phyloP scores from a whole-genome alignment of 306 rosid genomes.

The Bauhinia variegata region DNA sequence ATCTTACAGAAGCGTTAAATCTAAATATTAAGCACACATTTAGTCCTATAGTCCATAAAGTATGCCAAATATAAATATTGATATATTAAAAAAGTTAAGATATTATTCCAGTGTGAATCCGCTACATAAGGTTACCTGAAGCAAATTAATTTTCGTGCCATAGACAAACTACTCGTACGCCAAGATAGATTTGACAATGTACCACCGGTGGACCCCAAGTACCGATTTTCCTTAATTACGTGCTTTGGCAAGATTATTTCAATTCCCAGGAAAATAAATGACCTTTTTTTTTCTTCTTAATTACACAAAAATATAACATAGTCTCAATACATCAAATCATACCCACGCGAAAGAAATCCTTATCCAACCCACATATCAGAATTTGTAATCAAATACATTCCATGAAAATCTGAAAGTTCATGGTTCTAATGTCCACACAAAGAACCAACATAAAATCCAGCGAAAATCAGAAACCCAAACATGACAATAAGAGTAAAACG shows the following conservation, averaged over 20 bases:
- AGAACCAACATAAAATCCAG: not conserved
- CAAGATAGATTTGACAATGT: not conserved
- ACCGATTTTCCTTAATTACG: not conserved
- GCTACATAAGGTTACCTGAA: slow-evolving; percentile 6
- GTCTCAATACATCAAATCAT: not conserved
- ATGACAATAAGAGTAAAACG: too few relatives aligned
- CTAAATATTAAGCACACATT: not conserved
- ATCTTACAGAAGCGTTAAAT: not conserved
- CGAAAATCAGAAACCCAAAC: not conserved
- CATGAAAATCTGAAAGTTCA: not conserved
- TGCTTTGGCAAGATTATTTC: slow-evolving; percentile 9
- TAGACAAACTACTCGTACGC: not conserved
- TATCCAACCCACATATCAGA: slow-evolving; percentile 13
- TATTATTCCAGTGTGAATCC: slow-evolving; percentile 14
- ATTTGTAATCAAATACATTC: not conserved
- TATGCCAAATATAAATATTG: not conserved
- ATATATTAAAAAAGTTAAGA: not conserved
- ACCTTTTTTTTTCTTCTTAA: not conserved
- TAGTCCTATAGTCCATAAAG: not conserved
- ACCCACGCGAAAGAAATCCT: not conserved
- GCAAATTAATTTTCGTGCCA: not conserved
- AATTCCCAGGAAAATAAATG: slow-evolving; percentile 8
- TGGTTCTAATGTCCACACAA: not conserved
- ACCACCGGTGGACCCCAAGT: not conserved
- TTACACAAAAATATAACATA: not conserved